Conservation (phyloP, 305 asterid species). For the Fraxinus sp. region DNA sequence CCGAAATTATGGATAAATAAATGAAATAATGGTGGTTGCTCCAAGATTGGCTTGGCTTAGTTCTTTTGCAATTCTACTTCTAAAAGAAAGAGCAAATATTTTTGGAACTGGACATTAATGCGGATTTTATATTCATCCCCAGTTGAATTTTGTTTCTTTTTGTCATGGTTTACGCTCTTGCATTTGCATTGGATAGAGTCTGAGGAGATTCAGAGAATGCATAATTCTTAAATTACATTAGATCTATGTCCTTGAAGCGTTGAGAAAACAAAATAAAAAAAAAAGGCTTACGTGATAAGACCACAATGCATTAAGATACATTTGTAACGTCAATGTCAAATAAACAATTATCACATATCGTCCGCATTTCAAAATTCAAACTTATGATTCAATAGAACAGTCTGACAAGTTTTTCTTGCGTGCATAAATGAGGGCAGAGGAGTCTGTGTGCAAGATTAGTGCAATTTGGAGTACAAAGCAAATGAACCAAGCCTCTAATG, state of each 20-base stretch:
- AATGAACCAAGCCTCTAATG: neutral
- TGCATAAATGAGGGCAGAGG: neutral
- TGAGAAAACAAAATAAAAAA: neutral
- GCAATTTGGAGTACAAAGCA: neutral
- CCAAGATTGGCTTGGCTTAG: neutral
- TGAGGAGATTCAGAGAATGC: neutral
- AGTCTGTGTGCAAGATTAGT: neutral
- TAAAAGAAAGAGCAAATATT: neutral
- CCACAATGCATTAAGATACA: neutral
- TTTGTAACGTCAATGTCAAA: neutral
- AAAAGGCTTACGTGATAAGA: neutral
- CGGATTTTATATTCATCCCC: neutral
- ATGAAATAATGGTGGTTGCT: neutral
- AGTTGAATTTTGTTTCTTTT: neutral
- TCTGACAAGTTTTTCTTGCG: neutral
- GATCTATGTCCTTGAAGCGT: neutral
- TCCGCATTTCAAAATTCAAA: neutral
- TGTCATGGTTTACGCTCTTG: neutral
- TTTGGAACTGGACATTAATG: neutral
- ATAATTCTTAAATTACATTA: neutral
- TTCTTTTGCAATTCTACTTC: neutral
- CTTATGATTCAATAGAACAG: neutral
- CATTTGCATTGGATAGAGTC: neutral
- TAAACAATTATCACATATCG: neutral
- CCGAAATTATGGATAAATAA: neutral